Evolutionary conservation across 352 stramenopile genomes (phyloP).

Genomic region (Pelagophyceae sp.): DNA sequence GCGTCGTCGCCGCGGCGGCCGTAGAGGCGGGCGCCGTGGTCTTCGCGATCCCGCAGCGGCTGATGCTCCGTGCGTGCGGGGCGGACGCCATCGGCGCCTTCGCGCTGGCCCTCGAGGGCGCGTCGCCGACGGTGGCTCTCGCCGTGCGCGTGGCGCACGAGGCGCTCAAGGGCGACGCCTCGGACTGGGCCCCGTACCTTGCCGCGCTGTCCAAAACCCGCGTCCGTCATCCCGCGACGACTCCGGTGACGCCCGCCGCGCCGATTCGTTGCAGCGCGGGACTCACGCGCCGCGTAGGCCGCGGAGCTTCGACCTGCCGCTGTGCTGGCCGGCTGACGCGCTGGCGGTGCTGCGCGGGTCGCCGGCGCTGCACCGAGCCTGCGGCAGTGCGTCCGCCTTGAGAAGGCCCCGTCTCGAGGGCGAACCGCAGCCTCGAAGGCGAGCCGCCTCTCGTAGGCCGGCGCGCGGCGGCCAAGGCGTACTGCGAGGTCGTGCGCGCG

Average conservation of each 20-base stretch:
- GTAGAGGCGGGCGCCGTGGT: background rate
- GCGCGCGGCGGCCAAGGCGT: background rate
- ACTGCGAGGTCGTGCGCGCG: background rate
- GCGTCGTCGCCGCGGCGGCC: background rate
- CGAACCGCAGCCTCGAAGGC: background rate
- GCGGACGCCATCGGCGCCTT: background rate
- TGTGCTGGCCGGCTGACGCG: background rate
- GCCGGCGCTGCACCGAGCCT: background rate
- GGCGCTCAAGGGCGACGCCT: background rate
- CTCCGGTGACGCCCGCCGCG: too few relatives aligned
- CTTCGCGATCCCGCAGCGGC: background rate
- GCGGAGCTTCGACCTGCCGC: background rate
- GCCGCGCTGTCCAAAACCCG: too few relatives aligned
- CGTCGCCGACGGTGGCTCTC: slow-evolving; percentile 14
- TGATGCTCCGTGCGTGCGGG: background rate
- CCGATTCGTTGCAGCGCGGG: too few relatives aligned
- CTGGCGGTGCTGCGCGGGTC: background rate
- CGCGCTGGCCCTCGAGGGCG: background rate
- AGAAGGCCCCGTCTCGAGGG: too few relatives aligned
- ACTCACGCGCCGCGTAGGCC: too few relatives aligned
- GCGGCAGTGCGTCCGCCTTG: too few relatives aligned
- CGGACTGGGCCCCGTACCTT: background rate
- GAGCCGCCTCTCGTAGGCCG: too few relatives aligned
- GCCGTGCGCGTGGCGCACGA: background rate
- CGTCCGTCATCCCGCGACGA: too few relatives aligned